Evolutionary conservation across 306 rosid species (phyloP).

Genomic region (Acacia crassicarpa): DNA sequence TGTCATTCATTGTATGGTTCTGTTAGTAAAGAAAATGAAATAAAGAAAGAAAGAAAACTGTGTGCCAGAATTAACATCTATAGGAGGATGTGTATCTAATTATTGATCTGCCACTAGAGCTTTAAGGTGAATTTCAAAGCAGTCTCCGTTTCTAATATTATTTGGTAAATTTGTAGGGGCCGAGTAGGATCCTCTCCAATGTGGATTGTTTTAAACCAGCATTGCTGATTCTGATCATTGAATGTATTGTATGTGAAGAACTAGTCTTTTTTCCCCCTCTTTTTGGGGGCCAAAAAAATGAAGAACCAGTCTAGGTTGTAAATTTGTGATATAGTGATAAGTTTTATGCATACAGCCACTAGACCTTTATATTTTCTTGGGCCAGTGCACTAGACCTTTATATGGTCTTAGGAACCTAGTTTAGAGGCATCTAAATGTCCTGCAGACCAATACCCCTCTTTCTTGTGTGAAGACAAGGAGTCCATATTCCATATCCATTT

Average conservation of each 20-base stretch:
- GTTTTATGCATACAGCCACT: not conserved
- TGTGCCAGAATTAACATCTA: constrained; percentile 22
- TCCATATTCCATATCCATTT: no score
- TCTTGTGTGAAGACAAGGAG: not conserved
- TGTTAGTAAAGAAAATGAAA: constrained; percentile 27
- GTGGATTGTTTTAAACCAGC: not conserved
- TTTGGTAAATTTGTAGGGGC: not conserved
- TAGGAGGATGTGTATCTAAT: constrained; percentile 22
- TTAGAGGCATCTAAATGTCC: not conserved
- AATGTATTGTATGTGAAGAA: not conserved
- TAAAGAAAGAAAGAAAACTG: not conserved
- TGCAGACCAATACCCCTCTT: not conserved
- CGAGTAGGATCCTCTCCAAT: constrained; percentile 9
- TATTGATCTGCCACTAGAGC: constrained; percentile 19
- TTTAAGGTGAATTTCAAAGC: not conserved
- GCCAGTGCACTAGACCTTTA: no score
- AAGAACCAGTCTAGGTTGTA: constrained; percentile 2
- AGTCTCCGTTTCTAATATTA: not conserved
- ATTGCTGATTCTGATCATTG: constrained; percentile 9
- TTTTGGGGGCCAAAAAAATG: not conserved
- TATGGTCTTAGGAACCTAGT: not conserved
- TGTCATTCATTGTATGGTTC: constrained; percentile 42
- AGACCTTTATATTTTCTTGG: no score
- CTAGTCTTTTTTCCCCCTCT: not conserved
- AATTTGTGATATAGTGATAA: not conserved